Base-by-base conservation (phyloP, 768 basidiomycete species). In the Melanogaster broomeanus region DNA sequence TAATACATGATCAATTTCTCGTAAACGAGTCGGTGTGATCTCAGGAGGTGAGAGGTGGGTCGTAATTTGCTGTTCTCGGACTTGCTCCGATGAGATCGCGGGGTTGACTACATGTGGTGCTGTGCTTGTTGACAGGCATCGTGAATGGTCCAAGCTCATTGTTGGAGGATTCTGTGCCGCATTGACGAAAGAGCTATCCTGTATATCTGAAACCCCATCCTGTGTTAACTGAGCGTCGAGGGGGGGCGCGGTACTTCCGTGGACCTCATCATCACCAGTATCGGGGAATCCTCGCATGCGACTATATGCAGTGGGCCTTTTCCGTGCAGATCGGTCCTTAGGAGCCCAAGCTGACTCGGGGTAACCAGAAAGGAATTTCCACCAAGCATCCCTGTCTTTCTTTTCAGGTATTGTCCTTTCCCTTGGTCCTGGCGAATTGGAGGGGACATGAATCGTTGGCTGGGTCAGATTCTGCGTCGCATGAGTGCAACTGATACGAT, bases 341-440 rank as follows among this genome's bases (percentile, higher is more conserved):
- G 79, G 75, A 61, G 77, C 78, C 89, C 89, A 91, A 37, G 79
- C 82, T 28, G 77, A 74, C 61, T 82, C 80, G n/a, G 87, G 83
- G 56, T 74, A 74, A 30, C 89, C 90, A 40, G 81, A 72, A 6
- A 93, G 68, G 57, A 84, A 93, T 15, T 78, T 77, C 90, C 90
- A 92, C 90, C 90, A 93, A 16, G 74, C 68, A 55, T 89, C 86
- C 49, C 90, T 77, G 52, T 88, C 83, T 61, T 79, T 84, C 63
- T 78, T 85, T 44, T 87, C 84, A 22, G 90, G 90, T 53, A 90
- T 77, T 37, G 76, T 50, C 54, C 71, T 77, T 15, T 53, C 66
- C 30, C 33, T 33, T 43, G 55, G 25, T 33, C 44, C 38, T 10
- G 49, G n/a, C 25, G 21, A 49, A 45, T 53, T 35, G 2, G 42